Base-by-base conservation (phyloP, 495 filamentous ascomycete genomes). In the Podospora pseudopauciseta region DNA sequence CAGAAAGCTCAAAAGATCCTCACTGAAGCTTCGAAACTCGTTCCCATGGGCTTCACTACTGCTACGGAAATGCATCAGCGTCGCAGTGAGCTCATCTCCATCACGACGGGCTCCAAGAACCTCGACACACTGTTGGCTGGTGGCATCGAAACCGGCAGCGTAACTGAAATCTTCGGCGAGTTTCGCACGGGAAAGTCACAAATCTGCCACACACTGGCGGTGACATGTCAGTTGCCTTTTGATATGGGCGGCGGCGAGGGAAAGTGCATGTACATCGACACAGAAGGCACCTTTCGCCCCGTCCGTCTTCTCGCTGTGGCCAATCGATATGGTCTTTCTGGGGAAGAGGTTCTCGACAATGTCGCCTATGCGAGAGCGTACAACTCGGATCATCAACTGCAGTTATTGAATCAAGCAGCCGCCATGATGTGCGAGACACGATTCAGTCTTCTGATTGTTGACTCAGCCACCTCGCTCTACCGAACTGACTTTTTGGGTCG, bases 31-130 rank as follows among this genome's bases (percentile, higher is more conserved):
- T 92, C 93, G 18, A 98, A 97, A 78, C 85, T 97, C 54, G 95
- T 99, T 0, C 95, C 95, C 0, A 96, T 99, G 92, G 95, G 95
- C 11, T 99, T 99, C 76, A 99, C 95, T 6, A 99, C 95, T 0
- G 95, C 95, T n/a, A 99, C 95, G 0, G 95, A 99, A 81, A 99
- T 99, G 96, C 95, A 99, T 73, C 92, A 92, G 60, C 89, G 95
- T 67, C 88, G 95, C 76, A 96, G 92, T 76, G 95, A 98, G 76
- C 85, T 99, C 63, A 99, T 99, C 69, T 98, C 94, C 4, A 93
- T 99, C 69, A 97, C 96, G 13, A 99, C 95, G 0, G 95, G 95
- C 30, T 97, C 94, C 7, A 99, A 99, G 80, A 91, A 96, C 71
- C 86, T 99, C 13, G 95, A 99, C 73, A 99, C 96, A 56, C 85